These are phyloP conservation scores for Globisporangium paroecandrum DNA, from an alignment of 352 stramenopile species.

Conservation along the genomic window DNA sequence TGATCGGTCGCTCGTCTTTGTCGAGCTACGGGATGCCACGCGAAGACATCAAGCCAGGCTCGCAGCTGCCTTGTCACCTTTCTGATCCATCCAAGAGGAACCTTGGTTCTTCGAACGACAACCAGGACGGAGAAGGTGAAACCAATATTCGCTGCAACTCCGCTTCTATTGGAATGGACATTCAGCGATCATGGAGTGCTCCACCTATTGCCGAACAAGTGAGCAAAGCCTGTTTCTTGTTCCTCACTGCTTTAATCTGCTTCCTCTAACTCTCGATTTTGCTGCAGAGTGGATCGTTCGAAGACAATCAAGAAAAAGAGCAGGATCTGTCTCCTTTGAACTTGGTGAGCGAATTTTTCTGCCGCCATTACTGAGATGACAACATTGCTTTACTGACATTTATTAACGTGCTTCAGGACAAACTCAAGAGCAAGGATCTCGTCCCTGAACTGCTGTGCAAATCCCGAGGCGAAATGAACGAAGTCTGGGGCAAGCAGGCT, in stretches of 20 bases:
- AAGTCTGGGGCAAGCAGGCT: conserved; percentile 14
- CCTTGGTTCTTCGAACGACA: background rate
- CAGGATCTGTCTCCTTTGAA: conserved; percentile 20
- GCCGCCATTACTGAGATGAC: background rate
- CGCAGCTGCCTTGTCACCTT: conserved; percentile 5
- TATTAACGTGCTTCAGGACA: conserved; percentile 7
- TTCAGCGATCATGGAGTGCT: conserved; percentile 48
- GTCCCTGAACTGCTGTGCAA: background rate
- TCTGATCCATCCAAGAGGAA: background rate
- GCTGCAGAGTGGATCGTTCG: conserved; percentile 14
- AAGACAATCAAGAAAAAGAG: conserved; percentile 42
- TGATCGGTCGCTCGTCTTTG: background rate
- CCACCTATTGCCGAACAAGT: conserved; percentile 39
- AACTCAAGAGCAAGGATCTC: conserved; percentile 5
- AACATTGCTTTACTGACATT: conserved; percentile 8
- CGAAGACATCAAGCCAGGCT: conserved; percentile 6
- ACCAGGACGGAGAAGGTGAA: conserved; percentile 1
- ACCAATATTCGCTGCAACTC: background rate
- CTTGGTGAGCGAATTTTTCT: conserved; percentile 22
- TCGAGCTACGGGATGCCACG: background rate
- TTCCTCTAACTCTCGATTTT: background rate
- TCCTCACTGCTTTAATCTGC: background rate
- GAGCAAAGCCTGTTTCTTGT: conserved; percentile 6
- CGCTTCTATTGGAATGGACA: conserved; percentile 20
- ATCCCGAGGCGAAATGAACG: conserved; percentile 3